A percentile compares a stretch with the other conserved stretches of the same genome.
Evolutionary conservation across 352 stramenopile species (phyloP).

Genomic region (Blastocystis sp.): DNA sequence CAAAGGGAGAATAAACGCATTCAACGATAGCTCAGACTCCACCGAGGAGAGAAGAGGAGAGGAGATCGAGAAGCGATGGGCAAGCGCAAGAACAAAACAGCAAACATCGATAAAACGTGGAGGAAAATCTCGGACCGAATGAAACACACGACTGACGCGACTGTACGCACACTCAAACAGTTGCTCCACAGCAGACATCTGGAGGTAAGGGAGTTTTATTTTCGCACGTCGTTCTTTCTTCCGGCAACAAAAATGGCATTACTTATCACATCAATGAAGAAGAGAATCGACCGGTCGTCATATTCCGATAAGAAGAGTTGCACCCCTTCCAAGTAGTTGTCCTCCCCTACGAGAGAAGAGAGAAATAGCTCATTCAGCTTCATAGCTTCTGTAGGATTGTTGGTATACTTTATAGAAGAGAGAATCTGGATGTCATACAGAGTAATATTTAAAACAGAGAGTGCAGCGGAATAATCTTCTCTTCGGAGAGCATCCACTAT

Average conservation of each 20-base stretch:
- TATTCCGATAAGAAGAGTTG: background rate
- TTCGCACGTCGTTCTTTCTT: background rate
- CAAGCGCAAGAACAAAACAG: background rate
- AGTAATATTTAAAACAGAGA: background rate
- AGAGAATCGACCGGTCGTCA: background rate
- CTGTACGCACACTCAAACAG: background rate
- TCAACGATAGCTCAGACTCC: background rate
- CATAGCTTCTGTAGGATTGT: background rate
- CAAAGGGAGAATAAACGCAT: background rate
- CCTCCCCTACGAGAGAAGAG: background rate
- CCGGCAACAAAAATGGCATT: background rate
- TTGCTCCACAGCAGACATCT: background rate
- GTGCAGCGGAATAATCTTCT: background rate
- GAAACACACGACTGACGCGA: background rate
- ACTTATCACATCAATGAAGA: background rate
- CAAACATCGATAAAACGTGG: background rate
- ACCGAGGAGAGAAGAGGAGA: background rate
- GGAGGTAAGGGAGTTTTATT: background rate
- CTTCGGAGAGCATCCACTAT: background rate
- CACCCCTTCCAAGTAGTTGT: background rate
- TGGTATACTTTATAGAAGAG: background rate
- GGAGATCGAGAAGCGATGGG: background rate
- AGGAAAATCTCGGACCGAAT: background rate
- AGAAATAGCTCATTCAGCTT: background rate
- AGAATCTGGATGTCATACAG: background rate